Evolutionary conservation across 495 filamentous ascomycete species (phyloP).

Genomic region (Sporormia fimetaria): DNA sequence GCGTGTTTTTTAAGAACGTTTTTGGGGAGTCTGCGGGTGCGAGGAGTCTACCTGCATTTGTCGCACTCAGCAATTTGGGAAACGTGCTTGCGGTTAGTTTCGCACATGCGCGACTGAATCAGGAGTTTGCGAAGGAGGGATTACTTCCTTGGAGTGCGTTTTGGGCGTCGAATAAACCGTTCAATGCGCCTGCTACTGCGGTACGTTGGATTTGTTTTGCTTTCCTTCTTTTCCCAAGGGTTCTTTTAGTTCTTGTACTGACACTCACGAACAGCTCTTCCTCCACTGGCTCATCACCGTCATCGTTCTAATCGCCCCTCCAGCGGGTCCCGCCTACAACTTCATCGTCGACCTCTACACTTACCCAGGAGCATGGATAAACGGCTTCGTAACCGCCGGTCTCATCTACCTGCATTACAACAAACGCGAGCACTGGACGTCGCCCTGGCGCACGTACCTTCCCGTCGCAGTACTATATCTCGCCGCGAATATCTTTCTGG

Average conservation of each 20-base stretch:
- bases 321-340: conserved; percentile 35
- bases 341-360: conserved; percentile 43
- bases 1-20: conserved; percentile 21
- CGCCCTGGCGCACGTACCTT: conserved; percentile 32
- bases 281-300: conserved; percentile 40
- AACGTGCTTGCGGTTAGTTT: conserved; percentile 23
- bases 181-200: conserved; percentile 21
- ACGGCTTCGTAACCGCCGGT: conserved; percentile 39
- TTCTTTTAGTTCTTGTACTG: no score
- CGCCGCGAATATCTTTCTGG: conserved; percentile 33
- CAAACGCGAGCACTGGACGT: conserved; percentile 35
- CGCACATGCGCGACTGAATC: conserved; percentile 19
- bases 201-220: conserved; percentile 7
- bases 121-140: conserved; percentile 23
- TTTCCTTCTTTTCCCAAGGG: no score
- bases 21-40: conserved; percentile 22
- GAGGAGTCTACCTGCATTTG: conserved; percentile 17
- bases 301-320: conserved; percentile 38
- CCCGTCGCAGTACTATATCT: conserved; percentile 31
- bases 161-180: conserved; percentile 21
- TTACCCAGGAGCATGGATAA: conserved; percentile 45
- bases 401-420: conserved; percentile 41
- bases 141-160: conserved; percentile 16
- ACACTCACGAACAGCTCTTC: conserved; percentile 29
- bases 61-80: conserved; percentile 20